Evolutionary conservation across 2,329 filamentous ascomycete species (phyloP).

Genomic region (Fusarium redolens): DNA sequence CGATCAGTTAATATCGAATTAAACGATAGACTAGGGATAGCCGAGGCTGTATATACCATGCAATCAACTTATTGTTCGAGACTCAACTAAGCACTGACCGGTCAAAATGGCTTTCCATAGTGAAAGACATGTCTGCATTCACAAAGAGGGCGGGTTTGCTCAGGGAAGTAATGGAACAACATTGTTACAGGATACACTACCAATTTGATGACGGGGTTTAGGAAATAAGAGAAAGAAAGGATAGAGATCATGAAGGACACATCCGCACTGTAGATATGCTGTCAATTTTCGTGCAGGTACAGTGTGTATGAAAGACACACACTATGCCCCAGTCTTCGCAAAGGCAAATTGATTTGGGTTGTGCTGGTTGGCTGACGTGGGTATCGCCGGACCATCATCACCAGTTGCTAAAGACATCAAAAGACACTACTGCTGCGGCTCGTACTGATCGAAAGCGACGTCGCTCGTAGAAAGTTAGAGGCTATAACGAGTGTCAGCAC

Average conservation of each 20-base stretch:
- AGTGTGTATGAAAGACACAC: not conserved
- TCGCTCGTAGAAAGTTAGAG: not conserved
- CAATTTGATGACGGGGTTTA: not conserved
- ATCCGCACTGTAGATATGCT: slow-evolving; percentile 6
- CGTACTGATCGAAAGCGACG: slow-evolving; percentile 13
- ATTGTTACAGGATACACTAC: not conserved
- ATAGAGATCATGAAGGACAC: not conserved
- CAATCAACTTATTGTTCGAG: not conserved
- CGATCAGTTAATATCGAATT: not conserved
- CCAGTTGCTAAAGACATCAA: slow-evolving; percentile 24
- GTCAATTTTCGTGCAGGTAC: accelerated
- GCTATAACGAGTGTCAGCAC: slow-evolving; percentile 14
- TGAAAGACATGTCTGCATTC: not conserved
- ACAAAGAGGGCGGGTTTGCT: not conserved
- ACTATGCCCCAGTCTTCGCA: slow-evolving; percentile 37
- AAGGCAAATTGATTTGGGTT: slow-evolving; percentile 13
- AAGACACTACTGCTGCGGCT: not conserved
- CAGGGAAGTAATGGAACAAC: not conserved
- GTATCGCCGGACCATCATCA: slow-evolving; percentile 31
- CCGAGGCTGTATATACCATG: not conserved
- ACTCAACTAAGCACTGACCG: not conserved
- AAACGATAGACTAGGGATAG: not conserved
- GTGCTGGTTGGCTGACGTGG: slow-evolving; percentile 27
- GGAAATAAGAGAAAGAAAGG: not conserved
- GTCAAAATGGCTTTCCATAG: not conserved